Evolutionary conservation across 257 asterid genomes (phyloP).

Genomic region (Solanum habrochaites): DNA sequence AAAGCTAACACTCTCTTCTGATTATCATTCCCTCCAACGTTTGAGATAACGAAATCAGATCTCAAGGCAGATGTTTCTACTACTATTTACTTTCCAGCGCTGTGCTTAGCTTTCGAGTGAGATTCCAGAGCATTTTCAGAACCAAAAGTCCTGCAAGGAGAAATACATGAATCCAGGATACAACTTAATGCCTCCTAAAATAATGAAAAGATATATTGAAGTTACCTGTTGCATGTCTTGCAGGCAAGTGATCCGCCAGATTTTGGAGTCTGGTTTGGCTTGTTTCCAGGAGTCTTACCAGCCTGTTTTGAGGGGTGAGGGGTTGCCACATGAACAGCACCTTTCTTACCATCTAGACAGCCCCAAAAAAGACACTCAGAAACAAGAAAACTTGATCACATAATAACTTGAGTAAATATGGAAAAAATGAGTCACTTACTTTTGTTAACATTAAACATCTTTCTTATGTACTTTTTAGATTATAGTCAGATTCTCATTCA

Average conservation of each 20-base stretch:
- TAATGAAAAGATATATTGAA: background rate
- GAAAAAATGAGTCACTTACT: background rate
- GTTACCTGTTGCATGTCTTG: conserved; percentile 50
- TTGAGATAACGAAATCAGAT: background rate
- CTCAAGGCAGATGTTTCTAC: background rate
- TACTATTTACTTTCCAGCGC: conserved; percentile 23
- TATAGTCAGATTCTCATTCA: background rate
- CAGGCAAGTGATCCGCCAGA: conserved; percentile 49
- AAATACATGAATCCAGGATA: background rate
- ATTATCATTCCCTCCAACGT: background rate
- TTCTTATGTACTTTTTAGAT: background rate
- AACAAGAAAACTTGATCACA: background rate
- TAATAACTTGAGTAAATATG: background rate
- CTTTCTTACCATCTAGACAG: conserved; percentile 63
- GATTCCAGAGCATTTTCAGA: conserved; percentile 45
- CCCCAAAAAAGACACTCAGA: background rate
- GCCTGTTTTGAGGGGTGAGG: conserved; percentile 82
- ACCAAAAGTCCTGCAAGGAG: conserved; percentile 34
- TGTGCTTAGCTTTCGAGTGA: conserved; percentile 68
- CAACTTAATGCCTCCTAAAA: background rate
- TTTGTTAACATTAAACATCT: background rate
- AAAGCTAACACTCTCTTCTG: background rate
- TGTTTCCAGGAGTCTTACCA: conserved; percentile 55
- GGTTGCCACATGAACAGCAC: conserved; percentile 62
- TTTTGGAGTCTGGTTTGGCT: conserved; percentile 45